A percentile compares a stretch with the other conserved stretches of the same genome.
Conservation (phyloP, 768 basidiomycete genomes). For the Inosperma sp. region DNA sequence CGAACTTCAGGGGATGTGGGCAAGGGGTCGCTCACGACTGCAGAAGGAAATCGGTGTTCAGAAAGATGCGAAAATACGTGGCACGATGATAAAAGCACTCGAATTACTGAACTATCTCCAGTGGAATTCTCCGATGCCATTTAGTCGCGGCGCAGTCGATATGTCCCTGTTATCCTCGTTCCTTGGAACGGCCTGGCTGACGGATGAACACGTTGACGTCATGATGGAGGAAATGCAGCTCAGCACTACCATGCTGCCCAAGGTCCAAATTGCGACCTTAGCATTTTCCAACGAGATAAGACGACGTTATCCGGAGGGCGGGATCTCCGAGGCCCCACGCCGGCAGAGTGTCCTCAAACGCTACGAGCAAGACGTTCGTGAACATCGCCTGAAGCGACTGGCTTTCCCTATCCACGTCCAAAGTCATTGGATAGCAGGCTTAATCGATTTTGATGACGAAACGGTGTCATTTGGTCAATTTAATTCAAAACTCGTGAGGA, state of each 20-base stretch:
- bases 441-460: background rate
- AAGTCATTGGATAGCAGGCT: background rate
- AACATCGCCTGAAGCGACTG: background rate
- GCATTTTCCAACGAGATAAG: background rate
- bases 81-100: background rate
- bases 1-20: background rate
- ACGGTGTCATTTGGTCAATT: too few relatives aligned
- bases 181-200: constrained; percentile 1
- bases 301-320: background rate
- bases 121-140: background rate
- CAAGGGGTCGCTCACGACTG: background rate
- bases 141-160: background rate
- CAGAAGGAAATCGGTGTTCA: background rate
- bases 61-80: background rate
- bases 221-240: background rate
- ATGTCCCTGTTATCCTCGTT: background rate
- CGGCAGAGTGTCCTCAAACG: background rate
- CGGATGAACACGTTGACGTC: constrained; percentile 1
- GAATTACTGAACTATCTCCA: background rate
- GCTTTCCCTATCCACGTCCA: constrained; percentile 6
- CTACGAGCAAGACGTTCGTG: background rate
- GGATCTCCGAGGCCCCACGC: background rate
- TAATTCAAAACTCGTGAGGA: too few relatives aligned
- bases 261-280: background rate
- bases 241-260: too few relatives aligned